Evolutionary conservation across 352 stramenopile species (phyloP).

Genomic region (Globisporangium canariense): DNA sequence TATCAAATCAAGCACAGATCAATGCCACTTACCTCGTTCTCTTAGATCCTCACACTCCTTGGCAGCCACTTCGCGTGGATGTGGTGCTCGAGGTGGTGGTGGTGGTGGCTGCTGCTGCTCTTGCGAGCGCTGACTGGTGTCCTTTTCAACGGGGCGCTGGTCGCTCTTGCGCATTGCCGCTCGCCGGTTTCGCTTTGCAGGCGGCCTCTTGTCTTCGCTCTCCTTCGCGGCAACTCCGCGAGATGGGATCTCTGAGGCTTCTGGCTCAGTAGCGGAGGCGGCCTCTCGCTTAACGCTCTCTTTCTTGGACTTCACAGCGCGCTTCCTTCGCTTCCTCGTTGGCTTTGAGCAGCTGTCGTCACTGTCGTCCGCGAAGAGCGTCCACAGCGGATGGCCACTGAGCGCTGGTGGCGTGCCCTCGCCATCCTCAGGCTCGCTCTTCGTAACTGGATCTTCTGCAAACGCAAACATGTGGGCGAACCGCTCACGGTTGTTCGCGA

Average conservation of each 20-base stretch:
- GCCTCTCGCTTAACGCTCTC: neutral
- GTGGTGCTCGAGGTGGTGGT: neutral
- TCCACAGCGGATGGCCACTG: neutral
- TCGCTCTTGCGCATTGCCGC: no score
- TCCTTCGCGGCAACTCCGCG: neutral
- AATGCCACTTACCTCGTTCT: neutral
- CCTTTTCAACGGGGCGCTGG: no score
- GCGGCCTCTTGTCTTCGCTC: neutral
- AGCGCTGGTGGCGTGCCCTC: neutral
- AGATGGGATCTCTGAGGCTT: neutral
- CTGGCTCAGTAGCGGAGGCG: neutral
- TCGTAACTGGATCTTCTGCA: neutral
- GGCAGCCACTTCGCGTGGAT: neutral
- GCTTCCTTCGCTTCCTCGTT: neutral
- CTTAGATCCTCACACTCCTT: neutral
- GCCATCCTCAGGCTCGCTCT: neutral
- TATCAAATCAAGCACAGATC: neutral
- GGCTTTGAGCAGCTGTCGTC: neutral
- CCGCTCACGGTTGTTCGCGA: slow-evolving; percentile 32
- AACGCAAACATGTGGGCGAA: slow-evolving; percentile 28
- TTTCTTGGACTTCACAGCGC: neutral
- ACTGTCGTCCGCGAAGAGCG: neutral
- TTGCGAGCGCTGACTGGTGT: no score
- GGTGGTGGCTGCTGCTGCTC: neutral
- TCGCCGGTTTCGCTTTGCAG: no score